Base-by-base conservation (phyloP, 371 early-diverging fungal species). In the Mucor velutinosus region DNA sequence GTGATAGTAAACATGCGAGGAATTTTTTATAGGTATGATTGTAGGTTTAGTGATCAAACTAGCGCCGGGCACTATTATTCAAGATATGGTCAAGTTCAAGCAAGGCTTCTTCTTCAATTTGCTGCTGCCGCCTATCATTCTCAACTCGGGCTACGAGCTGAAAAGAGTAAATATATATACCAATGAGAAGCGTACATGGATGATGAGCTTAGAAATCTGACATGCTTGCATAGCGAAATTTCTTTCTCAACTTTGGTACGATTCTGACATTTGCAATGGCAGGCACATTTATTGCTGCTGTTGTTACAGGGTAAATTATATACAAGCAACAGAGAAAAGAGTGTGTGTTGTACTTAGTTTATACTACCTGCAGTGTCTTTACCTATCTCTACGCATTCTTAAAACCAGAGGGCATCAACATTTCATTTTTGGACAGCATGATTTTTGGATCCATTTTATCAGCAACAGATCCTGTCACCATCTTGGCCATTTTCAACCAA, bases 381-480 rank as follows among this genome's bases (percentile, higher is more conserved):
- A 85, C 92, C 0, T 93, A 88, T 74, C 64, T 93, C 5, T 86
- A 91, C 57, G 87, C 91, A 12, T 72, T 87, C 30, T 86, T 92
- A 7, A 92, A 93, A 43, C 82, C 93, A 15, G 91, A 91, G 61
- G 82, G 86, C 41, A 74, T 85, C 19, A 66, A 75, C 43, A 79
- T 95, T 32, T 85, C 91, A 19, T 89, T 94, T 37, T 78, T 96
- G 63, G 98, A 98, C 74, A 94, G 93, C 67, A 89, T 96, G 84
- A 92, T 94, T 32, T 93, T 95, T 72, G 97, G 97, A 14, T 86
- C 96, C 2, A 93, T 98, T 62, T 80, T 98, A 64, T 95, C 96
- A 5, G 95, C 98, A 5, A 98, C 98, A 6, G 98, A 98, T 76
- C 96, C 98, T 3, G 98, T 98, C 29, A 95, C 98, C 0, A 92